These are phyloP conservation scores for Epichloe hybrida DNA, from an alignment of 2,329 filamentous ascomycete species.

Conservation along the genomic window DNA sequence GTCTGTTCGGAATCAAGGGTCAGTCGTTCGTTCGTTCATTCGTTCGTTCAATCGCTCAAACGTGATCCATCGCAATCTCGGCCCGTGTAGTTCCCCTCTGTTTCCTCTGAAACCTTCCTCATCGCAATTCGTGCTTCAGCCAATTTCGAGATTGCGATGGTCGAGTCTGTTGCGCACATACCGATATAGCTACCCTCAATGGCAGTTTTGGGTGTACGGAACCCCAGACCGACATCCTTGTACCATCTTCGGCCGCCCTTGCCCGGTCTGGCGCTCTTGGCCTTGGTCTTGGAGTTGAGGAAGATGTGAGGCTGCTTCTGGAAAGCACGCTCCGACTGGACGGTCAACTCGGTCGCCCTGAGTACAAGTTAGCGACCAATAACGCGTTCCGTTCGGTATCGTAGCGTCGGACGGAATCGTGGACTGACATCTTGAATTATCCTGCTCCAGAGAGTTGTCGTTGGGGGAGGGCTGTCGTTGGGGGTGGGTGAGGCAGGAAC, in stretches of 20 bases:
- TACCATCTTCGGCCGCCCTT: slow-evolving; percentile 92
- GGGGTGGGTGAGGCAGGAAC: slow-evolving; percentile 21
- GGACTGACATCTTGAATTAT: slow-evolving; percentile 31
- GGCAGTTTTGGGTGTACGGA: slow-evolving; percentile 95
- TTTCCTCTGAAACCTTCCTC: not conserved
- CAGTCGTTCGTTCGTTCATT: not conserved
- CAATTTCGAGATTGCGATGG: slow-evolving; percentile 1
- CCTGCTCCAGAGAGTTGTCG: slow-evolving; percentile 26
- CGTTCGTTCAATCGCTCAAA: not conserved
- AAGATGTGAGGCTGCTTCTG: slow-evolving; percentile 99
- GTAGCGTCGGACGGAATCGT: slow-evolving; percentile 3
- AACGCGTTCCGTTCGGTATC: slow-evolving; percentile 1
- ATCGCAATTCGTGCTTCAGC: slow-evolving; percentile 5
- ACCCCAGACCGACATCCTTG: slow-evolving; percentile 98
- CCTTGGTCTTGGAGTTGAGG: slow-evolving; percentile 90
- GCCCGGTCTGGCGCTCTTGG: slow-evolving; percentile 70
- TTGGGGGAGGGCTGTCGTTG: slow-evolving; percentile 25
- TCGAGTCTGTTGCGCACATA: slow-evolving; percentile 41
- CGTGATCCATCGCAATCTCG: not conserved
- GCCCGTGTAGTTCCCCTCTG: not conserved
- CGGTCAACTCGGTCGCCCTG: slow-evolving; percentile 97
- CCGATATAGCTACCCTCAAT: slow-evolving; percentile 99
- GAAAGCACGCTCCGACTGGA: slow-evolving; percentile 99
- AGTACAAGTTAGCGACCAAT: slow-evolving; percentile 24
- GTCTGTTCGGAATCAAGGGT: slow-evolving; percentile 43